Evolutionary conservation across 1,139 yeast species (phyloP).

Genomic region (Magnusiomyces tetraspermus): DNA sequence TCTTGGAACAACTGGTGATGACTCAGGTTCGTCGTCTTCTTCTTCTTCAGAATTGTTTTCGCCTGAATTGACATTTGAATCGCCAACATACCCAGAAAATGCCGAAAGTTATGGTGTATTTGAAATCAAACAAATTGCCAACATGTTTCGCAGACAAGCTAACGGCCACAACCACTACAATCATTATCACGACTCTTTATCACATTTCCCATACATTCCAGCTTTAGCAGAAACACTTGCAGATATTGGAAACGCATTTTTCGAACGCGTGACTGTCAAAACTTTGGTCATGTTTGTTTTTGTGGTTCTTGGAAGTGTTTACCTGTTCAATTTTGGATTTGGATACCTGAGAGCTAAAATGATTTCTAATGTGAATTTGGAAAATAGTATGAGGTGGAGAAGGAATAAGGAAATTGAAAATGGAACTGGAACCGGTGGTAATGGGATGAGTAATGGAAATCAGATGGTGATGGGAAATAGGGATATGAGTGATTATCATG

Average conservation of each 20-base stretch:
- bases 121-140: neutral
- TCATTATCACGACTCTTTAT: neutral
- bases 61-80: no score
- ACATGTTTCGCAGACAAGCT: neutral
- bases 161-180: no score
- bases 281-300: constrained; percentile 37
- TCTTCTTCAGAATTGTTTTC: no score
- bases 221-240: constrained; percentile 58
- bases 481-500: neutral
- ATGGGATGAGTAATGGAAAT: no score
- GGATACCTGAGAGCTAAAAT: constrained; percentile 30
- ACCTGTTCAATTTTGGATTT: constrained; percentile 38
- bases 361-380: neutral
- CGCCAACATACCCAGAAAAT: no score
- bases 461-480: neutral
- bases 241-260: constrained; percentile 64
- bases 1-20: neutral
- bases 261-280: constrained; percentile 62
- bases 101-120: neutral
- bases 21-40: neutral
- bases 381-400: neutral
- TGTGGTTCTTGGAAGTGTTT: constrained; percentile 22
- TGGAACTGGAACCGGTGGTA: constrained; percentile 88
- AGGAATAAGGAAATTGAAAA: constrained; percentile 30
- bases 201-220: constrained; percentile 1